Conservation (phyloP, 805 yeast genomes). For the Candida bentonensis region DNA sequence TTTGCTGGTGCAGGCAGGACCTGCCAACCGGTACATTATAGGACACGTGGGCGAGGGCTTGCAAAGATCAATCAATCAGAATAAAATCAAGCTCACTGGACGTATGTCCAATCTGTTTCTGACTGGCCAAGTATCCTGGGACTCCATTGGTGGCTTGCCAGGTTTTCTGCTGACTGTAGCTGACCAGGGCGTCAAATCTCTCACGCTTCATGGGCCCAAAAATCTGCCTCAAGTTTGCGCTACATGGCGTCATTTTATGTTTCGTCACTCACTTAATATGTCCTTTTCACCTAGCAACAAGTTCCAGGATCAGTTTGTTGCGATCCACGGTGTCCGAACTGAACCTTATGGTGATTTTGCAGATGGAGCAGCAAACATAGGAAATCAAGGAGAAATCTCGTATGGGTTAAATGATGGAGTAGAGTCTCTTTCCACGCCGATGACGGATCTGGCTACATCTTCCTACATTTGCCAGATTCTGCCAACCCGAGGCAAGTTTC, state of each 20-base stretch:
- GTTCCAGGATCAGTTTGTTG: constrained; percentile 19
- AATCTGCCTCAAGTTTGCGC: constrained; percentile 45
- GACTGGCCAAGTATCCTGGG: constrained; percentile 70
- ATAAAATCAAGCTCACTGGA: constrained; percentile 41
- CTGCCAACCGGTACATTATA: constrained; percentile 46
- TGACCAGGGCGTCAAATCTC: constrained; percentile 42
- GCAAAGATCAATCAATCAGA: constrained; percentile 59
- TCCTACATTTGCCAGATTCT: constrained; percentile 55
- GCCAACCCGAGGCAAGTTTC: constrained; percentile 66
- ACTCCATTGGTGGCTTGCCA: constrained; percentile 79
- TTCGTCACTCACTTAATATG: constrained; percentile 48
- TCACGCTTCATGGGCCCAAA: constrained; percentile 25
- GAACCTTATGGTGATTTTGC: constrained; percentile 2
- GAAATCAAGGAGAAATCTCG: constrained; percentile 4
- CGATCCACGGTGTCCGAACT: constrained; percentile 12
- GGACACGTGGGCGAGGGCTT: constrained; percentile 81
- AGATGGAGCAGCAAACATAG: constrained; percentile 1
- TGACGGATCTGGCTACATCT: constrained; percentile 17
- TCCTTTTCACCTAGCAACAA: constrained; percentile 24
- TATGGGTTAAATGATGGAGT: not conserved
- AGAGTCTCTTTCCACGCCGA: not conserved
- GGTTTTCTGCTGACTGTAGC: constrained; percentile 73
- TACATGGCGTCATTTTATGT: constrained; percentile 79
- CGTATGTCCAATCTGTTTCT: constrained; percentile 48
- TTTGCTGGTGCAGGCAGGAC: constrained; percentile 30